Base-by-base conservation (phyloP, 2,329 filamentous ascomycete genomes). In the Thermothelomyces thermophilus region DNA sequence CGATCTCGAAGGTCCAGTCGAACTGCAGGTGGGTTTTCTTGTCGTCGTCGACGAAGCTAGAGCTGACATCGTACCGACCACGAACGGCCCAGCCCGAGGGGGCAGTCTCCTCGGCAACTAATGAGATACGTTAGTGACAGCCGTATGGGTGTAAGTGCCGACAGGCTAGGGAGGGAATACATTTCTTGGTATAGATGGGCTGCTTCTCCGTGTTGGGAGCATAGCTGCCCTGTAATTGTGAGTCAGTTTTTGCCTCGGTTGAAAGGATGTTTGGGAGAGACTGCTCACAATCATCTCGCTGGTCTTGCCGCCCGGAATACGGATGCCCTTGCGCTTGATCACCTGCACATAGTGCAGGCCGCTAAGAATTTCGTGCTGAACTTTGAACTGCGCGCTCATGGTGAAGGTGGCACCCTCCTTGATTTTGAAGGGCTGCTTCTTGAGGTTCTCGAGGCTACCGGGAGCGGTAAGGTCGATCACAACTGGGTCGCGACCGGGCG, bases 291-390 rank as follows among this genome's bases (percentile, higher is more conserved):
- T 86, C 93, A 98, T 98, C 75, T 97, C 91, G 62, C 94, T 87
- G 64, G 93, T 86, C 80, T 96, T 98, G 74, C 86, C 87, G 34
- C 56, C 56, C 6, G 54, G 57, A 54, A 91, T 82, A 52, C 81
- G 82, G 66, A 97, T 78, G 48, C 87, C 87, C 76, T 90, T 90
- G 62, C 90, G 79, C 79, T 93, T 95, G 56, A 96, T 87, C 35
- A 90, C 80, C 73, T 98, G 93, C 51, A 98, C 80, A 69, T 97
- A 98, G 74, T 96, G 94, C 66, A 98, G 73, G 40, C 93, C 93
- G 62, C 87, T 93, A 48, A 97, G 80, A 59, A 98, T 91, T 71
- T 97, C 87, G 68, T 96, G 90, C 76, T 98, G 90, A 40, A 98
- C 93, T 73, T 90, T 86, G 79, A 97, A 98, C 55, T 82, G 81